Base-by-base conservation (phyloP, 805 yeast genomes). In the Spathaspora girioi region DNA sequence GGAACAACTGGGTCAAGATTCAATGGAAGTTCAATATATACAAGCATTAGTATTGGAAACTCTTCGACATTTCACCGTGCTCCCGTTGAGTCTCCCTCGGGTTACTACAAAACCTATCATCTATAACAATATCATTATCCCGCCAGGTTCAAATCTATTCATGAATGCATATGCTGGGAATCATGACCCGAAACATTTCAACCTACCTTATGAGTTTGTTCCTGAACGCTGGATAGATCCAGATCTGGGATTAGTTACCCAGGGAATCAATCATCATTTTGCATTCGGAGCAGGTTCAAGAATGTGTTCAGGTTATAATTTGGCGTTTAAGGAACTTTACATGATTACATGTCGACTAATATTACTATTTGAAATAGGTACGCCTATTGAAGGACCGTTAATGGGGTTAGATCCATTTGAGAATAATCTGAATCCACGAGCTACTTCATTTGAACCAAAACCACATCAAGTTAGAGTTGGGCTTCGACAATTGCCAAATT, bases 91-190 rank as follows among this genome's bases (percentile, higher is more conserved):
- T 14, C 68, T 87, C 42, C 92, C 94, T 0, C 68, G 93, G 52
- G 67, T 70, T 18, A 79, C 87, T 1, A 79, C 88, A 1, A 76
- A 71, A 46, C 73, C 71, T 17, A 75, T 86, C n/a, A 42, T 52
- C 0, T 77, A 72, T 57, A 64, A 64, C 3, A 60, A 71, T 23
- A 38, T 26, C 11, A 54, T 67, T 1, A 78, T 87, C n/a, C 90
- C 91, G 0, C 56, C 62, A 5, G 79, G 79, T 0, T 82, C 90
- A 0, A 70, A 77, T 0, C 57, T 86, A 46, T 69, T 84, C 42
- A 80, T 87, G 87, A 87, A 87, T 60, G 76, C 87, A 0, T 84
- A 78, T 71, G 83, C 86, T 2, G 90, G 84, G 2, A 86, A 87
- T 60, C 88, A 86, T 63, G 93, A 87, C 60, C 61, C 64, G 0